These are phyloP conservation scores for Schizopora paradoxa DNA, from an alignment of 1,284 basidiomycete species.

Conservation along the genomic window DNA sequence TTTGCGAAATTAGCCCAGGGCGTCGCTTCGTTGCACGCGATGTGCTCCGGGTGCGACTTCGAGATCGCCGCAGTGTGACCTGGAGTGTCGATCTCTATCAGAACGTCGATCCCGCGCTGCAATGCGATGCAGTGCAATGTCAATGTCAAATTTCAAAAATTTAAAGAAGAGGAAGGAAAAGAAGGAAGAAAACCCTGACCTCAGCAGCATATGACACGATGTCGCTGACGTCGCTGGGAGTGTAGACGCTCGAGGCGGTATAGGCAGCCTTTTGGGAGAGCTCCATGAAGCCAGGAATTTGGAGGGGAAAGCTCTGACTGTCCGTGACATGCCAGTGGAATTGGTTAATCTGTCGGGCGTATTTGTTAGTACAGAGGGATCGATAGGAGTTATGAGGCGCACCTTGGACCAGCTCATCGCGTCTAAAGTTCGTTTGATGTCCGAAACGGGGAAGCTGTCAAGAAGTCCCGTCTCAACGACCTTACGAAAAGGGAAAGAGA, in stretches of 20 bases:
- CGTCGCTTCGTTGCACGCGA: constrained; percentile 62
- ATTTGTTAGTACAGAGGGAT: constrained; percentile 15
- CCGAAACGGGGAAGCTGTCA: constrained; percentile 55
- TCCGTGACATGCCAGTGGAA: constrained; percentile 83
- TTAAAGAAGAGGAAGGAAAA: neutral
- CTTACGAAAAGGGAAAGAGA: constrained; percentile 1
- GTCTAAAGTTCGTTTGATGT: constrained; percentile 72
- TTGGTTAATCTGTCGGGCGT: constrained; percentile 46
- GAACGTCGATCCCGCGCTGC: constrained; percentile 76
- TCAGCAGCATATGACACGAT: constrained; percentile 70
- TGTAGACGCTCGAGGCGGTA: constrained; percentile 51
- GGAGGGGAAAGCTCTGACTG: constrained; percentile 72
- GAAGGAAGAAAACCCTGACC: constrained; percentile 39
- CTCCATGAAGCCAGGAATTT: constrained; percentile 56
- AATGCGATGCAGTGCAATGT: constrained; percentile 7
- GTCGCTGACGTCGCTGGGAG: constrained; percentile 50
- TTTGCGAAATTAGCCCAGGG: constrained; percentile 65
- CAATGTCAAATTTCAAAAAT: neutral
- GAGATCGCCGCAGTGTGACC: constrained; percentile 74
- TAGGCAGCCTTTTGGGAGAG: constrained; percentile 69
- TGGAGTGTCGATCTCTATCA: constrained; percentile 69
- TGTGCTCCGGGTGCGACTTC: constrained; percentile 60
- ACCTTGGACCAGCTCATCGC: constrained; percentile 87
- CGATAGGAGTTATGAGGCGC: constrained; percentile 21
- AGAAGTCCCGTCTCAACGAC: neutral